These are phyloP conservation scores for Eucalyptus microcorys DNA, from an alignment of 345 rosid genomes.

Conservation along the genomic window DNA sequence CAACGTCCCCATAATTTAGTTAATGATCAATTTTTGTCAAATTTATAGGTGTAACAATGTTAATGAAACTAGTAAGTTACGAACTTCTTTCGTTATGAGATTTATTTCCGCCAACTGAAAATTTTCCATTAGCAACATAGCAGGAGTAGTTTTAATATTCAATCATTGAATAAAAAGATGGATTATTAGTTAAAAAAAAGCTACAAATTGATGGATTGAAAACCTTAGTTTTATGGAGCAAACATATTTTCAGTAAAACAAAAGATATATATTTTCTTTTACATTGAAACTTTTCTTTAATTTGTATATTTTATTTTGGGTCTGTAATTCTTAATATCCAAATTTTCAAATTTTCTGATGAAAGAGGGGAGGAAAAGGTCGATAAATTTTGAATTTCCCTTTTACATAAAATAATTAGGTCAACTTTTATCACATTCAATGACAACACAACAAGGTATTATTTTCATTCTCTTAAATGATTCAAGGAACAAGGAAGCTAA, in stretches of 20 bases:
- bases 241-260: not conserved
- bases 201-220: not conserved
- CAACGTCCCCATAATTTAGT: not conserved
- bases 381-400: too few relatives aligned
- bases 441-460: too few relatives aligned
- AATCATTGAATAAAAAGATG: not conserved
- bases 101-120: not conserved
- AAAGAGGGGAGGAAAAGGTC: not conserved
- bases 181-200: not conserved
- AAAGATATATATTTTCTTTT: not conserved
- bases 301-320: not conserved
- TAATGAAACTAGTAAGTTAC: too few relatives aligned
- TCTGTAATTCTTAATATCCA: not conserved
- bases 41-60: not conserved
- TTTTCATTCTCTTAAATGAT: not conserved
- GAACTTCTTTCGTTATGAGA: not conserved
- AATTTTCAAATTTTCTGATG: not conserved
- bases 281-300: not conserved
- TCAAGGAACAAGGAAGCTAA: not conserved
- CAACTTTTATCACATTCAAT: too few relatives aligned
- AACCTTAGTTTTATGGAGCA: fast-evolving
- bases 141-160: not conserved
- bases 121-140: not conserved
- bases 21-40: not conserved
- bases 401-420: too few relatives aligned